These are phyloP conservation scores for Geosmithia morbida DNA, from an alignment of 2,329 filamentous ascomycete species.

Conservation along the genomic window DNA sequence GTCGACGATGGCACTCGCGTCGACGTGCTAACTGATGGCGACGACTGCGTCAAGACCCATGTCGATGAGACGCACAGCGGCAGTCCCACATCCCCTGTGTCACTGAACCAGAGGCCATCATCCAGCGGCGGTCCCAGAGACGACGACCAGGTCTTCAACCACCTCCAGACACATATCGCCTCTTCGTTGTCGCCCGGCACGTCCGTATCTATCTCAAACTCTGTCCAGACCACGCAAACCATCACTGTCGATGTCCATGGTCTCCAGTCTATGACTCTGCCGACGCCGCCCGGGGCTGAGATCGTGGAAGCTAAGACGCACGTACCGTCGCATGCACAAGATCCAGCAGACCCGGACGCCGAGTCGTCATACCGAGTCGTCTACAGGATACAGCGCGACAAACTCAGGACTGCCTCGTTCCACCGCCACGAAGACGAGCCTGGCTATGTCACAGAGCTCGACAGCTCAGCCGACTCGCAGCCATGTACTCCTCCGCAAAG, in stretches of 20 bases:
- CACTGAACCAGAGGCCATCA: not conserved
- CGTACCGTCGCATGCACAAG: conserved; percentile 2
- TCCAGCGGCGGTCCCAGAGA: conserved; percentile 6
- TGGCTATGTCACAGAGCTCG: conserved; percentile 11
- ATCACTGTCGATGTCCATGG: conserved; percentile 50
- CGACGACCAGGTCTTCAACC: conserved; percentile 25
- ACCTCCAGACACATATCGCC: conserved; percentile 37
- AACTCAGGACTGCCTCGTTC: conserved; percentile 24
- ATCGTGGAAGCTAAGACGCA: conserved; percentile 36
- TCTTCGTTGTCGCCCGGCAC: conserved; percentile 39
- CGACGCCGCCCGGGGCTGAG: conserved; percentile 43
- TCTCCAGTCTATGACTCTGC: conserved; percentile 31
- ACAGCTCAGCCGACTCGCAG: conserved; percentile 7
- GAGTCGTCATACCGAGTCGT: conserved; percentile 36
- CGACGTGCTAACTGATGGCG: conserved; percentile 22
- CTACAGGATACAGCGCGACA: conserved; percentile 42
- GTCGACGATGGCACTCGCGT: conserved; percentile 42
- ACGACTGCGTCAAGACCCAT: not conserved
- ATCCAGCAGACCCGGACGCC: conserved; percentile 3
- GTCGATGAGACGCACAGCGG: not conserved
- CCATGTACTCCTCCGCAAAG: not conserved
- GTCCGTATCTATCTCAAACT: conserved; percentile 44
- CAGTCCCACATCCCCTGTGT: not conserved
- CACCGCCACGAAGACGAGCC: conserved; percentile 15
- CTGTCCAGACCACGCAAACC: conserved; percentile 44